Conservation (phyloP, 345 rosid species). For the Citrus glauca region DNA sequence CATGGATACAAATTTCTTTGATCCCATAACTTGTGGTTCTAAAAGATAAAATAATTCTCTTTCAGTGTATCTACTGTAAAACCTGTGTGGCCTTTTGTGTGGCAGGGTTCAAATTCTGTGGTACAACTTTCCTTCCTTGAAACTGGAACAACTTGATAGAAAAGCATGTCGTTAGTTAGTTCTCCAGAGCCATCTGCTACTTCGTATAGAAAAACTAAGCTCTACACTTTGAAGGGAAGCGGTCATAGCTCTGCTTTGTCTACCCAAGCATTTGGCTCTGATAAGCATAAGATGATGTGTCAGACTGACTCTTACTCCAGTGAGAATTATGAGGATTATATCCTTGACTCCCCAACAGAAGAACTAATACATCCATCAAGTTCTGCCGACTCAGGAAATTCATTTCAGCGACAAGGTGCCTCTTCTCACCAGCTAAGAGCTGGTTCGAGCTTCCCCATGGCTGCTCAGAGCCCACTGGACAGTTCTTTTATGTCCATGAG, state of each 20-base stretch:
- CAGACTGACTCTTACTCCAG: constrained; percentile 50
- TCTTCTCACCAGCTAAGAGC: constrained; percentile 46
- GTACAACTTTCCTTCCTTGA: constrained; percentile 1
- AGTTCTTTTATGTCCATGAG: constrained; percentile 28
- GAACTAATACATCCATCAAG: constrained; percentile 50
- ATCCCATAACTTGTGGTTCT: not conserved
- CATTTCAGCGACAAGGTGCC: constrained; percentile 35
- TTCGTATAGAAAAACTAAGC: constrained; percentile 50
- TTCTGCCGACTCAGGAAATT: constrained; percentile 53
- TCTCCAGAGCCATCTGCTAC: constrained; percentile 55
- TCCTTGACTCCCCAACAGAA: constrained; percentile 65
- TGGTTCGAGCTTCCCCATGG: constrained; percentile 44
- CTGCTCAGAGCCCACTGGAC: constrained; percentile 30
- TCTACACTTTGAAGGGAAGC: constrained; percentile 50
- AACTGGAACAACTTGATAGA: constrained; percentile 18
- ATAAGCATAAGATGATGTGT: constrained; percentile 50
- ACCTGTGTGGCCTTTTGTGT: constrained; percentile 8
- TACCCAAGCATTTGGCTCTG: constrained; percentile 40
- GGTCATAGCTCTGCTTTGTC: constrained; percentile 39
- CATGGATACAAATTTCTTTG: not conserved
- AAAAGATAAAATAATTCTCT: not conserved
- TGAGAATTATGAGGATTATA: constrained; percentile 81
- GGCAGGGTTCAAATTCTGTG: constrained; percentile 23
- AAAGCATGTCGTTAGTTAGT: constrained; percentile 63
- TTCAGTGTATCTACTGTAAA: not conserved